Conservation (phyloP, 225 moss, liverwort and hornwort species). For the Physcomitrium patens region DNA sequence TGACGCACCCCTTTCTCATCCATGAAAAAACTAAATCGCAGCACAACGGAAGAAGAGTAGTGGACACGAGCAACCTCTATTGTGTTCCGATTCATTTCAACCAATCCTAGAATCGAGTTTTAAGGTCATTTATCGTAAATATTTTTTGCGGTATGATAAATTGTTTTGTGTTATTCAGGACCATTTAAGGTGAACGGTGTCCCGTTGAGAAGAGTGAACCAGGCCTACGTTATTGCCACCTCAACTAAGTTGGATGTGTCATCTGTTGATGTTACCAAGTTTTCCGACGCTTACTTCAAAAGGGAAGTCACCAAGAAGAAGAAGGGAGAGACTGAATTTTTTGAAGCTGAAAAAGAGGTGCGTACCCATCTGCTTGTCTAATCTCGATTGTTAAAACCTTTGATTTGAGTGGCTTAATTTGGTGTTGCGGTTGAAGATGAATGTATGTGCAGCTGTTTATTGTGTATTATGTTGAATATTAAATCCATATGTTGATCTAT, state of each 20-base stretch:
- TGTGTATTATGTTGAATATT: neutral
- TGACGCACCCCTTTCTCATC: neutral
- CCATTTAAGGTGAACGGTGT: slow-evolving; percentile 50
- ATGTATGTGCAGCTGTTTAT: too few relatives aligned
- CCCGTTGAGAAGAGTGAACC: slow-evolving; percentile 48
- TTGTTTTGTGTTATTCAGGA: slow-evolving; percentile 11
- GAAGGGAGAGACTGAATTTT: slow-evolving; percentile 80
- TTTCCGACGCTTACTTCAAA: slow-evolving; percentile 64
- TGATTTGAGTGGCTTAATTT: neutral
- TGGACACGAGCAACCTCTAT: too few relatives aligned
- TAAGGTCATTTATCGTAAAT: too few relatives aligned
- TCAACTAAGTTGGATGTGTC: slow-evolving; percentile 42
- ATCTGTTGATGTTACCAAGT: slow-evolving; percentile 38
- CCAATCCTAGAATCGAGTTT: too few relatives aligned
- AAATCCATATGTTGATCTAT: neutral
- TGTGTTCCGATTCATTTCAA: too few relatives aligned
- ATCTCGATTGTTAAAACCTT: neutral
- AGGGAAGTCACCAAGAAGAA: slow-evolving; percentile 77
- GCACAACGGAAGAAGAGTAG: neutral
- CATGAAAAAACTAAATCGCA: too few relatives aligned
- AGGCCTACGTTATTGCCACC: slow-evolving; percentile 48
- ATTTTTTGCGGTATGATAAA: neutral
- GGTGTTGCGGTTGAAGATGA: neutral
- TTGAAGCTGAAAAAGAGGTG: slow-evolving; percentile 85
- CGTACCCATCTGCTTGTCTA: neutral